Evolutionary conservation across 2,329 filamentous ascomycete genomes (phyloP).

Genomic region (Hymenoscyphus linearis): DNA sequence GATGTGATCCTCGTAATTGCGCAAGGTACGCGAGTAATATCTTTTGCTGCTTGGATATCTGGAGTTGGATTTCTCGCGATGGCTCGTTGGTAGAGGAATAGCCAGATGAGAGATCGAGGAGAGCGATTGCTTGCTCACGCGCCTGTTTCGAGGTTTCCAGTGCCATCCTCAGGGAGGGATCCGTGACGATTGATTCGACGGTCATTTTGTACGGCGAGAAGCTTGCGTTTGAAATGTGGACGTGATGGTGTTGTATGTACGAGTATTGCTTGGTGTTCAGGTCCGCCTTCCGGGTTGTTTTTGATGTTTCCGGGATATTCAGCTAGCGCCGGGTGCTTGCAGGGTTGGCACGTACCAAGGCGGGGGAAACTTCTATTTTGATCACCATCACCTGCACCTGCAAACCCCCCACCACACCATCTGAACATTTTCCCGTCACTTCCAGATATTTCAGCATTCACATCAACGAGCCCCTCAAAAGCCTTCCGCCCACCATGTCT

Average conservation of each 20-base stretch:
- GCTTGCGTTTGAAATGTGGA: neutral
- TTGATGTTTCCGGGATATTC: neutral
- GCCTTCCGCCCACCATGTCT: conserved; percentile 2
- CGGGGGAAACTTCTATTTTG: neutral
- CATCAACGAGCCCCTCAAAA: neutral
- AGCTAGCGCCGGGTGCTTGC: neutral
- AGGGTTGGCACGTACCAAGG: neutral
- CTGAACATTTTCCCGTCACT: too few species aligned
- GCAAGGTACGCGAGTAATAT: conserved; percentile 72
- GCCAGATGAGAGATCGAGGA: conserved; percentile 59
- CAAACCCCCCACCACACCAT: neutral
- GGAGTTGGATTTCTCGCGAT: conserved; percentile 46
- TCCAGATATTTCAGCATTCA: neutral
- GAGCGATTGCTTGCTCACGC: conserved; percentile 62
- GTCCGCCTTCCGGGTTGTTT: neutral
- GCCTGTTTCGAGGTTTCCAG: conserved; percentile 69
- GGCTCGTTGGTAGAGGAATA: conserved; percentile 40
- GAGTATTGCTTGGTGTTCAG: too few species aligned
- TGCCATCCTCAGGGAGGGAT: conserved; percentile 61
- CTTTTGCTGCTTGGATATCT: conserved; percentile 72
- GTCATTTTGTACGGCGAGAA: conserved; percentile 39
- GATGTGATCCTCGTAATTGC: conserved; percentile 75
- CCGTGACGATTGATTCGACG: conserved; percentile 54
- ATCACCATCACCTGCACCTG: too few species aligned
- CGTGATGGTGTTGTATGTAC: neutral